Evolutionary conservation across 495 filamentous ascomycete genomes (phyloP).

Genomic region (Lophiostoma macrostomum): DNA sequence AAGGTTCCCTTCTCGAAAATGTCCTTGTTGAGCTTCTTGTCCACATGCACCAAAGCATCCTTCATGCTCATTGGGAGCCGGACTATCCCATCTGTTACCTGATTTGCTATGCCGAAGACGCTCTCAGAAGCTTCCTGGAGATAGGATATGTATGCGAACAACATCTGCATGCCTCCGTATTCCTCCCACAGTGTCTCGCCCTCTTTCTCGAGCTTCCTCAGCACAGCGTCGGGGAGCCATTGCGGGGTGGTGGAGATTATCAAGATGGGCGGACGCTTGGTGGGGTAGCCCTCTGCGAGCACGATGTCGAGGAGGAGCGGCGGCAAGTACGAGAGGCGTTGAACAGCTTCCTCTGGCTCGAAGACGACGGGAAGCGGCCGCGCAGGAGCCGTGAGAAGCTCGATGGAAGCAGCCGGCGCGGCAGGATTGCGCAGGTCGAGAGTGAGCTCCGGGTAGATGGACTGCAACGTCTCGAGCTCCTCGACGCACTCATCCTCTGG

Average conservation of each 20-base stretch:
- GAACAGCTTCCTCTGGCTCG: constrained; percentile 48
- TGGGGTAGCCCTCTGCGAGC: constrained; percentile 75
- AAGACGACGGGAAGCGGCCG: constrained; percentile 69
- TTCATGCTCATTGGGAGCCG: constrained; percentile 60
- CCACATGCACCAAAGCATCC: constrained; percentile 72
- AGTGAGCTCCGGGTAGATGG: constrained; percentile 85
- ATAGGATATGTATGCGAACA: constrained; percentile 83
- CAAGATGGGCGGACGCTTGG: constrained; percentile 60
- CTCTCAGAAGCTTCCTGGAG: constrained; percentile 75
- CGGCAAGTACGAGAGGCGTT: constrained; percentile 72
- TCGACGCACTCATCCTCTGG: constrained; percentile 66
- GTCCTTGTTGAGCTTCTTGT: constrained; percentile 65
- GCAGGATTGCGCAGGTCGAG: constrained; percentile 56
- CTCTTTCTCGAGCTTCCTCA: constrained; percentile 60
- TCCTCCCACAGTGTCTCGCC: constrained; percentile 75
- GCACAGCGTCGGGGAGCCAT: constrained; percentile 64
- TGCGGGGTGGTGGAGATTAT: constrained; percentile 60
- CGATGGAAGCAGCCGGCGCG: constrained; percentile 62
- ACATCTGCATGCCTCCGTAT: constrained; percentile 67
- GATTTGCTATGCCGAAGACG: constrained; percentile 67
- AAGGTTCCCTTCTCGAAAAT: constrained; percentile 83
- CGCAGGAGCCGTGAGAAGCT: constrained; percentile 68
- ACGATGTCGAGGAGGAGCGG: constrained; percentile 64
- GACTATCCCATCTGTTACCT: constrained; percentile 47
- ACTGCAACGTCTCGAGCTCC: constrained; percentile 77